Percentiles rank a stretch among this genome's conserved stretches.
Evolutionary conservation across 805 yeast genomes (phyloP).

Genomic region (Yamadazyma takamatsuzukensis): DNA sequence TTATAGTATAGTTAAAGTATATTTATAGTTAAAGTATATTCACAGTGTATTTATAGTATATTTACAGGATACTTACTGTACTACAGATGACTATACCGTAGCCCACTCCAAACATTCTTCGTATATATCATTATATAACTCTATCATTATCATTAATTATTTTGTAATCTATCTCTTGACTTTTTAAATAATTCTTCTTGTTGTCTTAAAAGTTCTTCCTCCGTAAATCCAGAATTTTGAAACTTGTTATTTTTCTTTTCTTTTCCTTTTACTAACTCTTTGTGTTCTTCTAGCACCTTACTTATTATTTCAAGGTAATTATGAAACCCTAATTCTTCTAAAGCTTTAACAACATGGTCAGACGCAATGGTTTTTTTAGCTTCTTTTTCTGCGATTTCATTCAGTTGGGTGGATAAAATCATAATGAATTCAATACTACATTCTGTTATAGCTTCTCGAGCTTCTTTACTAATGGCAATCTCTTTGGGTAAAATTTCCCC

Average conservation of each 20-base stretch:
- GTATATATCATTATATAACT: too few species aligned
- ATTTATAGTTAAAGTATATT: too few species aligned
- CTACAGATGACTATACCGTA: too few species aligned
- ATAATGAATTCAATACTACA: constrained; percentile 95
- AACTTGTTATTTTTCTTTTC: constrained; percentile 91
- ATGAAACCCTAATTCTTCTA: constrained; percentile 80
- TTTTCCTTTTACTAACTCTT: constrained; percentile 80
- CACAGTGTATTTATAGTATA: too few species aligned
- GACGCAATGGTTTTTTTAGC: constrained; percentile 95
- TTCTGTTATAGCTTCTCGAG: constrained; percentile 91
- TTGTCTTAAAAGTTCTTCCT: constrained; percentile 86
- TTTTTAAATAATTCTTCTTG: constrained; percentile 90
- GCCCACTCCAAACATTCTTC: too few species aligned
- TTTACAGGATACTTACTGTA: too few species aligned
- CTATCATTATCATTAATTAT: constrained; percentile 12
- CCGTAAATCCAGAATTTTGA: constrained; percentile 86
- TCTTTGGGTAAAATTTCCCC: constrained; percentile 89
- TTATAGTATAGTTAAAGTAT: too few species aligned
- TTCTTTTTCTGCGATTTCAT: constrained; percentile 94
- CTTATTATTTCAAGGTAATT: constrained; percentile 82
- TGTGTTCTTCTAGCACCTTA: constrained; percentile 78
- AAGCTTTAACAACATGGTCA: constrained; percentile 90
- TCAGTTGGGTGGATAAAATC: constrained; percentile 89
- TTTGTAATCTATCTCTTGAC: constrained; percentile 62
- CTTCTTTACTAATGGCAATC: constrained; percentile 84